Conservation (phyloP, 176 grass and related monocot genomes). For the Musa troglodytarum region DNA sequence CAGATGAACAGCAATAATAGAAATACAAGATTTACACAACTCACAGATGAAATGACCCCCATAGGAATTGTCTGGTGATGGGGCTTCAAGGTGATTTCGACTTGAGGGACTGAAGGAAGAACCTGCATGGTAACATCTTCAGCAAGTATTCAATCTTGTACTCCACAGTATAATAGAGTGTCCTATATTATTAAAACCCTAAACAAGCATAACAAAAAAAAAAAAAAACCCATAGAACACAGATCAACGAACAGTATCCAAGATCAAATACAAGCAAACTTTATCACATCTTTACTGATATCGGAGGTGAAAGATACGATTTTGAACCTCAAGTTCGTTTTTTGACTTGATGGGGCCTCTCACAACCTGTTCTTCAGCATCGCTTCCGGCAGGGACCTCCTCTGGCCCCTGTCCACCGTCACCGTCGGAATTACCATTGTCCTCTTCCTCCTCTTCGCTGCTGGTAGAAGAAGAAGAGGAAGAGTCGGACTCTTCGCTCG, state of each 20-base stretch:
- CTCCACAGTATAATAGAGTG: conserved; percentile 13
- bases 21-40: conserved; percentile 11
- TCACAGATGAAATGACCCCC: conserved; percentile 66
- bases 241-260: background rate
- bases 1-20: background rate
- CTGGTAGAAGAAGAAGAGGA: conserved; percentile 20
- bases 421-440: conserved; percentile 31
- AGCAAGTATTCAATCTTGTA: conserved; percentile 5
- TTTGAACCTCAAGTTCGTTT: conserved; percentile 43
- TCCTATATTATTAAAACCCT: background rate
- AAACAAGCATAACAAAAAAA: no score
- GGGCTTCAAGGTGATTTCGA: conserved; percentile 55
- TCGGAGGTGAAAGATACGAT: background rate
- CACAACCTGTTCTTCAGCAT: conserved; percentile 31
- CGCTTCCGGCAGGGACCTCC: conserved; percentile 13
- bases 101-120: conserved; percentile 62
- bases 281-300: background rate
- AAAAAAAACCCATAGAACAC: no score
- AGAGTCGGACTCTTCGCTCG: conserved; percentile 16
- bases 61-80: conserved; percentile 71
- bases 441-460: conserved; percentile 25
- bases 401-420: background rate
- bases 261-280: background rate
- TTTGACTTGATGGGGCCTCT: conserved; percentile 40
- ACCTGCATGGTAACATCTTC: conserved; percentile 27